Base-by-base conservation (phyloP, 202 grass and related monocot species). In the Panicum hallii region DNA sequence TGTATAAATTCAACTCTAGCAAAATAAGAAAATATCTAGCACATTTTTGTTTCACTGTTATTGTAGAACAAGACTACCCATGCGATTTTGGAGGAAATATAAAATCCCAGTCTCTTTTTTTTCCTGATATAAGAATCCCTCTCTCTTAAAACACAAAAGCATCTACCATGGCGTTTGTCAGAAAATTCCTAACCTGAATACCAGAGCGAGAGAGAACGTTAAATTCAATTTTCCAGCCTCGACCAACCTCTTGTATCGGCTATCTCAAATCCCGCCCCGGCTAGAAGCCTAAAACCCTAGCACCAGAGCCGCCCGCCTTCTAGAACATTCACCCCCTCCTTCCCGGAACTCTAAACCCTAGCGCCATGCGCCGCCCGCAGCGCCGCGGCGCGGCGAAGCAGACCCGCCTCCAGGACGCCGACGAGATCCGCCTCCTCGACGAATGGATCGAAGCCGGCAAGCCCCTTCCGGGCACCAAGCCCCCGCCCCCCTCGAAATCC, bases 381-480 rank as follows among this genome's bases (percentile, higher is more conserved):
- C 65, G 41, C 77, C 84, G 83, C 71, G 36, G 0, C 49, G n/a
- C 36, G 53, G 70, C 78, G 42, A 95, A 92, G 91, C 81, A 91
- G 67, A 58, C 23, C 52, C 91, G 86, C 34, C 38, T 86, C 38
- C 60, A 67, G 49, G 96, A 96, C 79, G 72, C 4, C 34, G 84
- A 88, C 60, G 93, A 99, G 78, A 92, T 99, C 62, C 15, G 67
- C 68, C 55, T 87, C 19, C 89, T 99, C 58, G 74, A 95, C 48
- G 79, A 86, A 42, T 96, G 91, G 96, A 96, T 99, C 82, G 88
- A 92, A 30, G 91, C 90, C 72, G 82, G 85, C 78, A 94, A 96
- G 62, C 96, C 96, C 30, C 79, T 53, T 4, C 69, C 75, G 11
- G 90, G 91, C 36, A 95, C 93, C 78, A 99, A 78, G 38, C 96